Percentiles rank a stretch among this genome's conserved stretches.
Conservation (phyloP, 768 basidiomycete species). For the Mycena polygramma region DNA sequence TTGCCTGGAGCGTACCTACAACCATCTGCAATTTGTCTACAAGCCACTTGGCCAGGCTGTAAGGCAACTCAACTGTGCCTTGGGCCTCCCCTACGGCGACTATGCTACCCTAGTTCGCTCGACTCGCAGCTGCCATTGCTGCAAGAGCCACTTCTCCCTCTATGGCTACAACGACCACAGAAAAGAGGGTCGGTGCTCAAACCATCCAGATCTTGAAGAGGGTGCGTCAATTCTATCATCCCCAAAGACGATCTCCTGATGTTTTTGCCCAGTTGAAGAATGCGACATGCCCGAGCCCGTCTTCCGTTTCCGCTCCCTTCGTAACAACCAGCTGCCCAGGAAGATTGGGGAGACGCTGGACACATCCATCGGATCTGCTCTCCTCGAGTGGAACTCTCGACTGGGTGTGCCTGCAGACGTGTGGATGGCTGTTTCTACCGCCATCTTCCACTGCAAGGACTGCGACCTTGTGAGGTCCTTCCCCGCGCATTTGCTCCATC, state of each 20-base stretch:
- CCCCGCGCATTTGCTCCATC: too few species aligned
- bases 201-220: not conserved
- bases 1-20: not conserved
- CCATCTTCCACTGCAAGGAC: not conserved
- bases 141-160: not conserved
- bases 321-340: not conserved
- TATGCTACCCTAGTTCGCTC: not conserved
- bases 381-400: constrained; percentile 20
- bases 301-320: not conserved
- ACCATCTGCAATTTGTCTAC: not conserved
- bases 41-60: not conserved
- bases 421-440: constrained; percentile 10
- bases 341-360: not conserved
- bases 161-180: constrained; percentile 8
- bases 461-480: constrained; percentile 17
- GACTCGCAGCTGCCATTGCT: not conserved
- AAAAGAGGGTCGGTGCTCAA: not conserved
- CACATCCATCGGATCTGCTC: not conserved
- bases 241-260: not conserved
- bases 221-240: not conserved
- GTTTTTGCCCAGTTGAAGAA: not conserved
- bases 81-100: constrained; percentile 5
- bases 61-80: not conserved
- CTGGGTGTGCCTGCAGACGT: constrained; percentile 25
- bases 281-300: not conserved